Base-by-base conservation (phyloP, 345 rosid species). In the Hibiscus tridactylites region DNA sequence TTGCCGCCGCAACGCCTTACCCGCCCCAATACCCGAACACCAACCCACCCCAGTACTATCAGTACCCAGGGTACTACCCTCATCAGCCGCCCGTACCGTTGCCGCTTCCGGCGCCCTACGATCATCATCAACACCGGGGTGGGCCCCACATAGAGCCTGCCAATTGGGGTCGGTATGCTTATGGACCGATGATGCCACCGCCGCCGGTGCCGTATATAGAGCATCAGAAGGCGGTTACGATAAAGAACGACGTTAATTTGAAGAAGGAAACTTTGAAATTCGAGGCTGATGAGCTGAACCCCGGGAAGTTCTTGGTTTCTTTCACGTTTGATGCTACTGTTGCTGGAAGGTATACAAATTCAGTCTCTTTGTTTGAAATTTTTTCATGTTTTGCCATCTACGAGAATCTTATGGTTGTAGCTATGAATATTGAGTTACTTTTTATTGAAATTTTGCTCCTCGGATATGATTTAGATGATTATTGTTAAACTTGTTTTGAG, bases 1-100 rank as follows among this genome's bases (percentile, higher is more conserved):
- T 91, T 75, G 90, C 98, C 0, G 96, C 97, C 1, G 97, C 92
- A 33, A 88, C 52, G 15, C 52, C 16, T 13, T 47, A 39, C 44
- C 44, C 44, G 44, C 44, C 44, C 44, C 44, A 39, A 39, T 39
- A 39, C 44, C 44, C 44, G 44, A 39, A 39, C 44, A 39, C 44
- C 44, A 39, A 39, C 44, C 44, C 44, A 8, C 44, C 44, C 44
- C 44, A 39, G 44, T 39, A 39, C 44, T 39, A 39, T 8, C 44
- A 39, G 10, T 39, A 39, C 44, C 9, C 96, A 10, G 89, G 84
- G 0, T 88, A 86, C 82, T 86, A 86, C 61, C 82, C 79, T 42
- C 83, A 89, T 29, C 90, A 86, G 0, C 78, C 88, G 2, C 71
- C 79, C 26, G 85, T 83, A 84, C 86, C 83, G 21, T 76, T 79